Percentiles rank a stretch among this genome's conserved stretches.
Evolutionary conservation across 805 yeast species (phyloP).

Genomic region (Candida bentonensis): DNA sequence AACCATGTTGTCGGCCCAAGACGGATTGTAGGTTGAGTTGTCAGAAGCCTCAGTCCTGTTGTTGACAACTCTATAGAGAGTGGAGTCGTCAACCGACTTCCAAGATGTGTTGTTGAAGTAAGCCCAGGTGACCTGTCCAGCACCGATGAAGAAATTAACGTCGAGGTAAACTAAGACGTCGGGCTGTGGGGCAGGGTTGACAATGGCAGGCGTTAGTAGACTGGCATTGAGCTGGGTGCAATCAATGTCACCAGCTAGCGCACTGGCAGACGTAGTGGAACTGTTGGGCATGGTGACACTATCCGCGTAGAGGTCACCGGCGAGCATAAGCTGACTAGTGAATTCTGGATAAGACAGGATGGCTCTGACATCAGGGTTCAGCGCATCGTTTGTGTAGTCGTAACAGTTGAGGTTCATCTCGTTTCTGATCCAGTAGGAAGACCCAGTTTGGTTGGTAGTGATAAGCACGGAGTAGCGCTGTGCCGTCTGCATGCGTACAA

Average conservation of each 20-base stretch:
- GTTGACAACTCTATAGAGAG: conserved; percentile 3
- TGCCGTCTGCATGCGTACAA: neutral
- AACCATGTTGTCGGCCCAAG: conserved; percentile 46
- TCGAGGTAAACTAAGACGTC: neutral
- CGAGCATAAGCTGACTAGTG: conserved; percentile 6
- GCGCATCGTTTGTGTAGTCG: conserved; percentile 20
- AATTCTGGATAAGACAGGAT: conserved; percentile 20
- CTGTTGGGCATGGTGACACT: neutral
- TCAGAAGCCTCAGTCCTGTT: neutral
- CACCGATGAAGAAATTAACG: neutral
- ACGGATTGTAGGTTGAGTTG: conserved; percentile 32
- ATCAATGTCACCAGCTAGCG: neutral
- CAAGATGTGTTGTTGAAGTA: neutral
- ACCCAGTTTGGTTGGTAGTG: neutral
- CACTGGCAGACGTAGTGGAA: neutral
- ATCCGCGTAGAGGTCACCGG: conserved; percentile 15
- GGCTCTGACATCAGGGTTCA: conserved; percentile 23
- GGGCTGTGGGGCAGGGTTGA: neutral
- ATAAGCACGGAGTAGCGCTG: conserved; percentile 1
- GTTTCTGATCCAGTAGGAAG: neutral
- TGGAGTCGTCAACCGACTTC: neutral
- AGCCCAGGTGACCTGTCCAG: neutral
- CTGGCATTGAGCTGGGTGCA: neutral
- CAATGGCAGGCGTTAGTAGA: neutral
- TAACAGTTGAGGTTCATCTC: conserved; percentile 22